These are phyloP conservation scores for Fusarium pseudocircinatum DNA, from an alignment of 2,329 filamentous ascomycete species.

Conservation along the genomic window DNA sequence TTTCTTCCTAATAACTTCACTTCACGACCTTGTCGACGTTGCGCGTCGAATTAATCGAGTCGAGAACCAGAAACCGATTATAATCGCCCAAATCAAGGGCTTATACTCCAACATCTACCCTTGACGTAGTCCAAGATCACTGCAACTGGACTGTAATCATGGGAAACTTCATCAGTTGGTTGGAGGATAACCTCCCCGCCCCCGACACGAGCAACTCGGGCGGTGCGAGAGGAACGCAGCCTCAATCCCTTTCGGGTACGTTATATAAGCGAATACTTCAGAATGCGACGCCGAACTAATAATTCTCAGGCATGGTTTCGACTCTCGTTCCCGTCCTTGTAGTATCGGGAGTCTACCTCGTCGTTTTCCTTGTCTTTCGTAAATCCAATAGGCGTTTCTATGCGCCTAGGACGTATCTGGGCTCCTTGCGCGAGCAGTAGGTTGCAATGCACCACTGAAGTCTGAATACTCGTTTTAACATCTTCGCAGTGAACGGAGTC, in stretches of 20 bases:
- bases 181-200: conserved; percentile 46
- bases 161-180: conserved; percentile 53
- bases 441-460: conserved; percentile 29
- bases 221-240: conserved; percentile 38
- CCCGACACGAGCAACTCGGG: conserved; percentile 41
- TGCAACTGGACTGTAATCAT: conserved; percentile 41
- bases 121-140: conserved; percentile 9
- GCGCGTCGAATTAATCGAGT: conserved; percentile 5
- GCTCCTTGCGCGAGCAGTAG: conserved; percentile 60
- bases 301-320: conserved; percentile 52
- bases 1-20: conserved; percentile 15
- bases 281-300: conserved; percentile 8
- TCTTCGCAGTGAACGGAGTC: conserved; percentile 61
- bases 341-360: conserved; percentile 59
- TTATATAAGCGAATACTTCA: neutral
- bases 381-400: conserved; percentile 63
- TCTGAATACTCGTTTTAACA: conserved; percentile 18
- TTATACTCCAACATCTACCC: neutral
- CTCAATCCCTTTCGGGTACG: conserved; percentile 50
- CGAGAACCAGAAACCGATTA: neutral
- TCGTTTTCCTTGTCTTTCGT: conserved; percentile 61
- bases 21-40: neutral
- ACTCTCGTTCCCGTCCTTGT: conserved; percentile 64
- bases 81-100: conserved; percentile 8
- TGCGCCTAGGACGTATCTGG: conserved; percentile 62